Evolutionary conservation across 805 yeast species (phyloP), one percentile per base, ranked within the genome.

Genomic region (Suhomyces sp.): DNA sequence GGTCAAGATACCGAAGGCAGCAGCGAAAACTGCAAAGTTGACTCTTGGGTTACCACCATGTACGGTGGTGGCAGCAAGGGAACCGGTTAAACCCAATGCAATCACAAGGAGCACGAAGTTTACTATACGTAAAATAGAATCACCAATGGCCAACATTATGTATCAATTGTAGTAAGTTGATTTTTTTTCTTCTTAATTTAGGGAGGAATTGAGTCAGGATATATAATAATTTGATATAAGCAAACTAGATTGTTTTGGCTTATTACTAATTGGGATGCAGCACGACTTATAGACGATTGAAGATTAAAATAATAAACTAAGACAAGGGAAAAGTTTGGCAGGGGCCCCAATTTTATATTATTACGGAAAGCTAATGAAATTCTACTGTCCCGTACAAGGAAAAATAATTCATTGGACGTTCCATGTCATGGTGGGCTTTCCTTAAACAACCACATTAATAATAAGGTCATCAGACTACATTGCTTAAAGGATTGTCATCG

Each of bases 81-180:
- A 87, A 61, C 91, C 97, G 59, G 94, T 83, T 65, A 93, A 80
- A 70, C 97, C 99, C 57, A 94, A 83, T 52, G 85, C 82, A 65
- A 92, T 83, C 54, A 85, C 84, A 58, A 91, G 80, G 73, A 90
- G 85, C 63, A 83, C 76, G 65, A 92, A 87, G 79, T 90, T 88
- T 50, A 85, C 61, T 44, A 72, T 76, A 79, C 99, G 88, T 64
- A 91, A 80, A 58, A 85, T 71, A 61, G 85, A 76, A 74, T 91
- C 97, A 63, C 87, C 85, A 64, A 84, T 79, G 52, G 91, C 85
- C 69, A 87, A 79, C 81, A 82, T 82, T 72, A 36, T 62, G 31
- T 13, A 13, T 40, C 19, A 40, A 23, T 42, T 12, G 31, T 40
- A 42, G 13, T 42, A 24, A 38, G 42, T 38, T 38, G 6, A 38